Evolutionary conservation across 179 eudicot species (phyloP).

Genomic region (Gypsophila paniculata): DNA sequence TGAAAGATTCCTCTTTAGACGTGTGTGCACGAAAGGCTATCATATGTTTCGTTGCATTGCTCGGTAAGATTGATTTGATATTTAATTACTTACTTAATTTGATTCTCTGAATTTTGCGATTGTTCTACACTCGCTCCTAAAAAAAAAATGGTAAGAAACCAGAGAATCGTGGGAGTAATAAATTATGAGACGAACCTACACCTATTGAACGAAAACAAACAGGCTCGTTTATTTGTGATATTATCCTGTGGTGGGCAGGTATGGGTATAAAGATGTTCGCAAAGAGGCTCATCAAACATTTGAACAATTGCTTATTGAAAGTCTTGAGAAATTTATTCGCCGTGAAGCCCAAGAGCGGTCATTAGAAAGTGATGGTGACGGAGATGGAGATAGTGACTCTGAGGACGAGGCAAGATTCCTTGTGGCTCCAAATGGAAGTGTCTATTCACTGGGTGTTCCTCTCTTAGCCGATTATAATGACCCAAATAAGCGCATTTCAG

Average conservation of each 20-base stretch:
- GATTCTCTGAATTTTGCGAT: no score
- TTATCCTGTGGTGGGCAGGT: constrained; percentile 44
- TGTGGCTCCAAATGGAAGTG: constrained; percentile 78
- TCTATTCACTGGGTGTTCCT: constrained; percentile 72
- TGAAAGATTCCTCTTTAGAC: constrained; percentile 89
- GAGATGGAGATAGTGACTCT: constrained; percentile 55
- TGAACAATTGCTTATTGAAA: constrained; percentile 85
- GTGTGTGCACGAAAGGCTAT: constrained; percentile 88
- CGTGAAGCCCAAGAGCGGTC: constrained; percentile 94
- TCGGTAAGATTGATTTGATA: constrained; percentile 45
- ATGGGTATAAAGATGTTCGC: constrained; percentile 93
- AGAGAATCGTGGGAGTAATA: background rate
- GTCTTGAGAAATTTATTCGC: constrained; percentile 89
- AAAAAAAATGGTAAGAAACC: no score
- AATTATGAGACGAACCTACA: background rate
- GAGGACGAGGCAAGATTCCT: constrained; percentile 52
- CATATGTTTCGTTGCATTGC: constrained; percentile 98
- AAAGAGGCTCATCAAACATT: constrained; percentile 85
- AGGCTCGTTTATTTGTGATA: background rate
- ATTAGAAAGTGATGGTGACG: constrained; percentile 81
- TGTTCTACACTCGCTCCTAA: no score
- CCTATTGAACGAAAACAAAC: background rate
- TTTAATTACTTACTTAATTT: background rate
- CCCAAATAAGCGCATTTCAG: constrained; percentile 30
- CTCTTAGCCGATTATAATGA: constrained; percentile 53